These are phyloP conservation scores for Yarrowia porcina DNA, from an alignment of 805 yeast genomes.

Conservation along the genomic window DNA sequence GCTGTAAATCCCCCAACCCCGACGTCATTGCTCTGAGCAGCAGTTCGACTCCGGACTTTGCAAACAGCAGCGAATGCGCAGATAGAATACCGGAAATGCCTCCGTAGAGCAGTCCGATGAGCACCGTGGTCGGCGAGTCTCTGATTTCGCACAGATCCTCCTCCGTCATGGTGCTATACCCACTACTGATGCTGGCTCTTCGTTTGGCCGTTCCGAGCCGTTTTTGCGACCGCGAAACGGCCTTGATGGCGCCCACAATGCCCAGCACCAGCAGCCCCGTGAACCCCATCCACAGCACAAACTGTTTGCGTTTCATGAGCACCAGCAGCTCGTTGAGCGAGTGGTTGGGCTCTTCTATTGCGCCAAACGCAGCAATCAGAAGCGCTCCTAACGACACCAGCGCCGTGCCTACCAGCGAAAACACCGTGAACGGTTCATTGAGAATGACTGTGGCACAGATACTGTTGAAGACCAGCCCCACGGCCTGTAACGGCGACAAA, in stretches of 20 bases:
- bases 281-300: constrained; percentile 54
- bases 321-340: constrained; percentile 47
- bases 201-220: constrained; percentile 28
- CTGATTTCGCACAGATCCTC: neutral
- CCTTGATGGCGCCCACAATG: neutral
- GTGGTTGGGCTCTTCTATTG: constrained; percentile 52
- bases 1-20: constrained; percentile 42
- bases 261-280: constrained; percentile 32
- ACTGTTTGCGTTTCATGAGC: constrained; percentile 46
- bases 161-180: neutral
- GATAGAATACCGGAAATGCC: constrained; percentile 70
- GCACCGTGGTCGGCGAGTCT: neutral
- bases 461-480: constrained; percentile 84
- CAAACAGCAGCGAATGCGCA: constrained; percentile 80
- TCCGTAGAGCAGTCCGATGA: constrained; percentile 64
- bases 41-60: constrained; percentile 78
- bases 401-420: constrained; percentile 60
- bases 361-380: constrained; percentile 71
- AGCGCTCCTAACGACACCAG: constrained; percentile 72
- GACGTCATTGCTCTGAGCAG: constrained; percentile 46
- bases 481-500: constrained; percentile 77
- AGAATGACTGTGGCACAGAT: constrained; percentile 65
- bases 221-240: neutral
- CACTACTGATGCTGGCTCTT: neutral
- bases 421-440: constrained; percentile 60